Conservation (phyloP, 1,284 basidiomycete genomes). For the Apiotrichum gracile region DNA sequence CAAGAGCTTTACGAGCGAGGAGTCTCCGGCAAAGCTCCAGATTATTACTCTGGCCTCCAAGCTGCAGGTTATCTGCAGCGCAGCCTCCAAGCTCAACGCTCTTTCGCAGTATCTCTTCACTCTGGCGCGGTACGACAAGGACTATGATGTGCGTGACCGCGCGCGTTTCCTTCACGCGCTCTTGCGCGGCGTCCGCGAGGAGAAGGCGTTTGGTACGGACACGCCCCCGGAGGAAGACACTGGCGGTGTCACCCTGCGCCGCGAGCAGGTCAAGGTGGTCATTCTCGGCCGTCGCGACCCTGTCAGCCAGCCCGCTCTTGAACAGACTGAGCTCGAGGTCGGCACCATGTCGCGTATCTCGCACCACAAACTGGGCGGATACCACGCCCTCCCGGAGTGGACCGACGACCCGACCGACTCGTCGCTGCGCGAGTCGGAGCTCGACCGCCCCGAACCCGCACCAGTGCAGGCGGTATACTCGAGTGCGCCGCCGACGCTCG, state of each 20-base stretch:
- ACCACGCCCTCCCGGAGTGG: conserved; percentile 45
- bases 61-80: conserved; percentile 63
- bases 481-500: background rate
- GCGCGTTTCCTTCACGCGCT: conserved; percentile 71
- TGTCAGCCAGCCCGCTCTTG: conserved; percentile 34
- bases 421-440: conserved; percentile 47
- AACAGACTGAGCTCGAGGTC: conserved; percentile 42
- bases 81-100: conserved; percentile 49
- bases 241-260: conserved; percentile 67
- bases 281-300: conserved; percentile 64
- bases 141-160: conserved; percentile 84
- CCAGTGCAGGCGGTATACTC: background rate
- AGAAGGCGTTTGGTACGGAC: conserved; percentile 7
- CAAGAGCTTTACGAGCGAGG: conserved; percentile 68
- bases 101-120: conserved; percentile 68
- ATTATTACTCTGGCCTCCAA: conserved; percentile 76
- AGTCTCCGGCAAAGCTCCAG: conserved; percentile 61
- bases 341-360: conserved; percentile 40
- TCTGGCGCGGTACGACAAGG: conserved; percentile 77
- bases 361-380: conserved; percentile 31
- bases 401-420: conserved; percentile 49
- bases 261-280: conserved; percentile 72
- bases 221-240: conserved; percentile 49
- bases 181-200: conserved; percentile 52
- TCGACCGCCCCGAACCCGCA: background rate